Evolutionary conservation across 2,329 filamentous ascomycete genomes (phyloP).

Genomic region (Aspergillus terreus): DNA sequence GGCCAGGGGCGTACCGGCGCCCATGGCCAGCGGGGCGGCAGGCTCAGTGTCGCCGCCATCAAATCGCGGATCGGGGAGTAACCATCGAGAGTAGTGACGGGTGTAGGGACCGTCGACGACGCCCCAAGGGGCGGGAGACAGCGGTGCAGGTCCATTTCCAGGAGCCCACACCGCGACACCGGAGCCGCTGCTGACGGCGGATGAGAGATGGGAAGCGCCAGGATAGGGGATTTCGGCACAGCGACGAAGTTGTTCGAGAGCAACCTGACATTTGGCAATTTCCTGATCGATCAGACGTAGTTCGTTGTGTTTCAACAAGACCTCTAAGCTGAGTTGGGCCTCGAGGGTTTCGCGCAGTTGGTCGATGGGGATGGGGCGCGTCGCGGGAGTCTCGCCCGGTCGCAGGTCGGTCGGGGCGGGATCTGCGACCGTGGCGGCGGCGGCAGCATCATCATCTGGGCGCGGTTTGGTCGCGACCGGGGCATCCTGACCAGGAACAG

Average conservation of each 20-base stretch:
- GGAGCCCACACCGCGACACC: constrained; percentile 65
- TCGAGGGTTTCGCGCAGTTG: constrained; percentile 70
- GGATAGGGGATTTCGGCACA: constrained; percentile 92
- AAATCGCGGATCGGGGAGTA: constrained; percentile 83
- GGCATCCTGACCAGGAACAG: constrained; percentile 23
- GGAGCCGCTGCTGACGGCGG: constrained; percentile 69
- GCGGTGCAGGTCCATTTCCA: constrained; percentile 62
- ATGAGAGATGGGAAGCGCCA: constrained; percentile 56
- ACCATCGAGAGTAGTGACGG: constrained; percentile 92
- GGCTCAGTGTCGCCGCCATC: constrained; percentile 57
- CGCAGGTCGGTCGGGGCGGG: constrained; percentile 9
- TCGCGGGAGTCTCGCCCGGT: constrained; percentile 10
- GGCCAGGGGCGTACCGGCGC: constrained; percentile 42
- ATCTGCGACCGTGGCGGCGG: constrained; percentile 4
- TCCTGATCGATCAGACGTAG: constrained; percentile 92
- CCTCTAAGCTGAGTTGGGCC: constrained; percentile 85
- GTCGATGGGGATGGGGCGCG: constrained; percentile 33
- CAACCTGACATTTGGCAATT: constrained; percentile 89
- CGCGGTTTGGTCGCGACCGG: constrained; percentile 31
- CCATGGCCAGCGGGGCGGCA: constrained; percentile 16
- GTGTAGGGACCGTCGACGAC: constrained; percentile 90
- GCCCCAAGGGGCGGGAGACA: constrained; percentile 83
- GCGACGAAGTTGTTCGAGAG: constrained; percentile 87
- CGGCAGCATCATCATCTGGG: constrained; percentile 22
- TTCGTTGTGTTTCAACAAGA: constrained; percentile 91